Evolutionary conservation across 2,329 filamentous ascomycete species (phyloP), one percentile per base, ranked within the genome.

Genomic region (Ophiostoma sp.): DNA sequence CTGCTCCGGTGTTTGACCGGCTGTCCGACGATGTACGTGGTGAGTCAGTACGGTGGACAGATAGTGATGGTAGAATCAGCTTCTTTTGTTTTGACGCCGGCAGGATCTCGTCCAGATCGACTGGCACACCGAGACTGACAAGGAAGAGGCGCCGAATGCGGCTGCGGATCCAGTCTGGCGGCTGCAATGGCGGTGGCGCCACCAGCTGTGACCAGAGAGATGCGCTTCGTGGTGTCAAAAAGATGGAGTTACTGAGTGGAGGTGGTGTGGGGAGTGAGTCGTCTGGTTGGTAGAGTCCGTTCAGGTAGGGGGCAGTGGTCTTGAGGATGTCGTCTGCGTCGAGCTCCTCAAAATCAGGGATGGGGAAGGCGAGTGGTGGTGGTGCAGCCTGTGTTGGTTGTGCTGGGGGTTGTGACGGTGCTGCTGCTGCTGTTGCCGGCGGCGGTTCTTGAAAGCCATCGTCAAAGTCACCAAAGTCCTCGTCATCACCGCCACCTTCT

Each of bases 21-120:
- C 85, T 85, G 74, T 90, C 88, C 33, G 83, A 84, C 3, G 89
- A 90, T 22, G 84, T 86, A 55, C 88, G 84, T 45, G 85, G 86
- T 33, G 84, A 91, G 75, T 80, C 70, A 25, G 45, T 83, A 19
- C 80, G 81, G 72, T 84, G 84, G 22, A 85, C 78, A 31, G 80
- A 77, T 22, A 96, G 91, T 6, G 95, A 97, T 0, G 96, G 96
- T 1, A 99, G 87, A 4, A 99, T 88, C 22, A 99, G 90, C 81
- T 98, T 98, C 87, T 98, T 98, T 81, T 99, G 96, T 82, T 98
- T 98, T 15, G 93, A 97, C 0, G 95, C 95, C 0, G 96, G 96
- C 8, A 99, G 88, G 72, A 99, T 98, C 84, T 99, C 96, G 82
- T 99, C 96, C 0, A 99, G 87, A 79, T 99, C 96, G 61, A 99